phyloP scores from a whole-genome alignment of 768 basidiomycete genomes.

The Boletellus ananiceps region DNA sequence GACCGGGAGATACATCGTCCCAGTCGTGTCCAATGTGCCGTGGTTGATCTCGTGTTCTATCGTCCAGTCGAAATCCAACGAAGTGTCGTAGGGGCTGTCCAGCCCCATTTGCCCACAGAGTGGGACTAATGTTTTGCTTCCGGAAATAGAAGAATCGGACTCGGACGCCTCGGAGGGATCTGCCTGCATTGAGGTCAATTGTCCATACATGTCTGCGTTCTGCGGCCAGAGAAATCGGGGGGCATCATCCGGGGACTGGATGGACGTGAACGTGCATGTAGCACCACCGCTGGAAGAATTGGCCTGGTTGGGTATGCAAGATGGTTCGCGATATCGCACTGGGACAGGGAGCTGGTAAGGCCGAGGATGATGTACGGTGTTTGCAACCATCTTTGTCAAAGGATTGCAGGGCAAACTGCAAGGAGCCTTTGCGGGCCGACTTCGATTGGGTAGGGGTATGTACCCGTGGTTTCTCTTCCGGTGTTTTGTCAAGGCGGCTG shows the following conservation, averaged over 20 bases:
- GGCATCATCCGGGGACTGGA: background rate
- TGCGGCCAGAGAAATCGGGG: background rate
- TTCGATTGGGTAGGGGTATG: constrained; percentile 9
- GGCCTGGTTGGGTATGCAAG: background rate
- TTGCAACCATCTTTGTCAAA: background rate
- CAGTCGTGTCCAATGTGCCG: background rate
- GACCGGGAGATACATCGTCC: background rate
- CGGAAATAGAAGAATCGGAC: background rate
- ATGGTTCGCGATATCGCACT: background rate
- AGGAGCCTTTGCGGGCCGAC: background rate
- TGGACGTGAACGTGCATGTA: background rate
- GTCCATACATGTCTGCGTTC: background rate
- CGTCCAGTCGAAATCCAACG: constrained; percentile 10
- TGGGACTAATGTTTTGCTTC: background rate
- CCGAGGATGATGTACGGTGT: background rate
- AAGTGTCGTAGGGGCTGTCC: background rate
- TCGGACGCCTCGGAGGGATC: background rate
- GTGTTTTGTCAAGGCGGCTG: constrained; percentile 23
- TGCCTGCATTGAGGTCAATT: background rate
- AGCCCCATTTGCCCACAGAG: background rate
- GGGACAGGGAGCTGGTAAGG: background rate
- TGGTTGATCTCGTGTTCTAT: constrained; percentile 9
- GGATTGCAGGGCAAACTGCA: background rate
- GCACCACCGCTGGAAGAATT: background rate
- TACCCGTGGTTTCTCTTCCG: constrained; percentile 21